Conservation (phyloP, 2,329 filamentous ascomycete species). For the Verticillium albo-atrum region DNA sequence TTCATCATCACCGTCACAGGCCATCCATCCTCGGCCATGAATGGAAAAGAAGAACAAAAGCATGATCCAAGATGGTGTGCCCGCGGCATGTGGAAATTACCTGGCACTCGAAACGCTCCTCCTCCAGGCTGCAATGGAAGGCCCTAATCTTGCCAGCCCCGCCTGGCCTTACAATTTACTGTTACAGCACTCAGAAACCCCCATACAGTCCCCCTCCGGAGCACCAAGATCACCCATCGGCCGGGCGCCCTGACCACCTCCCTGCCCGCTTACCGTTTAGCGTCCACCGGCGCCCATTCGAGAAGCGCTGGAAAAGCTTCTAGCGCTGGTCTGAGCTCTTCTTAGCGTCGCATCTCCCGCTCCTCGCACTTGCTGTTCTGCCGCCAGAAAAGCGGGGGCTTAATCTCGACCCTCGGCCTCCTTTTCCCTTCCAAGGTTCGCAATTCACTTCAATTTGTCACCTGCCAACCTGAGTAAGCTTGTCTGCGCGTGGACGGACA, state of each 20-base stretch:
- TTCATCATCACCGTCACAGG: background rate
- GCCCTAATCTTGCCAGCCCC: background rate
- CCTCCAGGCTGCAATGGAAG: background rate
- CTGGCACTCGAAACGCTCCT: background rate
- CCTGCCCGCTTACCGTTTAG: background rate
- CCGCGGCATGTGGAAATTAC: background rate
- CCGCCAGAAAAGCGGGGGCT: background rate
- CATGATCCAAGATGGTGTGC: background rate
- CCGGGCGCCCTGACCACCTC: background rate
- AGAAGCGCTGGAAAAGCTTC: slow-evolving; percentile 2
- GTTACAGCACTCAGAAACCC: background rate
- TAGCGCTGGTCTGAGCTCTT: slow-evolving; percentile 1
- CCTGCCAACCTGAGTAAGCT: background rate
- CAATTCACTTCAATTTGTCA: background rate
- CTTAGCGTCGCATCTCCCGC: background rate
- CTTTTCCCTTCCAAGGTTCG: background rate
- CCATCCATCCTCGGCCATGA: background rate
- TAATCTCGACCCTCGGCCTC: background rate
- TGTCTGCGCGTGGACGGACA: background rate
- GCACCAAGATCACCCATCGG: background rate
- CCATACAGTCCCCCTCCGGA: background rate
- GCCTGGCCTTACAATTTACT: background rate
- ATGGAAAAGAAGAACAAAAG: background rate
- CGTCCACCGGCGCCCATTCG: background rate
- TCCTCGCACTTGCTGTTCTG: background rate